A percentile compares a stretch with the other conserved stretches of the same genome.
These are phyloP conservation scores for Nakaseomyces glabratus DNA, from an alignment of 1,139 yeast species.

Conservation along the genomic window DNA sequence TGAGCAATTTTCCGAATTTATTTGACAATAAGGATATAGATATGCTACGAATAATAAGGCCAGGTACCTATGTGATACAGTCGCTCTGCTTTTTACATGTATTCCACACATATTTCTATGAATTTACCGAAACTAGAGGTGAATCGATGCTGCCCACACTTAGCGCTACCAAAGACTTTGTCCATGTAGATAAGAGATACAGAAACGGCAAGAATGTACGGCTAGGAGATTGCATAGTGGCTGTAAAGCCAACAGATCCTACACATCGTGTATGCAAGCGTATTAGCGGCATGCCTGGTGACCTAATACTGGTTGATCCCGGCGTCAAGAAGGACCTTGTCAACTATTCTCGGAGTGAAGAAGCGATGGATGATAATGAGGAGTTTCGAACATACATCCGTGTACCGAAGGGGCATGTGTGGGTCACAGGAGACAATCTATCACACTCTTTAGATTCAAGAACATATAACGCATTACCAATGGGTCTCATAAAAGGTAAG, in stretches of 20 bases:
- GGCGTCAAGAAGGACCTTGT: conserved; percentile 36
- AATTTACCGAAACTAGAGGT: conserved; percentile 77
- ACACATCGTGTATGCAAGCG: conserved; percentile 81
- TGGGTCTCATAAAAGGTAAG: conserved; percentile 81
- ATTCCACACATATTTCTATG: conserved; percentile 57
- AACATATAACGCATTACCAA: conserved; percentile 77
- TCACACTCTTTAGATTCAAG: conserved; percentile 86
- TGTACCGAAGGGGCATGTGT: conserved; percentile 86
- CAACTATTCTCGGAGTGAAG: conserved; percentile 11
- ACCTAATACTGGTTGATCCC: conserved; percentile 71
- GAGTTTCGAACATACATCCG: conserved; percentile 49
- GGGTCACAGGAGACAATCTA: conserved; percentile 94
- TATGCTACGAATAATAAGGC: conserved; percentile 1
- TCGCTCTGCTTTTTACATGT: conserved; percentile 65
- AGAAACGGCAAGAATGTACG: conserved; percentile 40
- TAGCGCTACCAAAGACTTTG: conserved; percentile 65
- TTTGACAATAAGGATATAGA: too few species aligned
- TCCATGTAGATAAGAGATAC: conserved; percentile 62
- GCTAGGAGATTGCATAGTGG: conserved; percentile 84
- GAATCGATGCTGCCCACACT: conserved; percentile 94
- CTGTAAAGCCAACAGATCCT: conserved; percentile 85
- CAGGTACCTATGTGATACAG: conserved; percentile 31
- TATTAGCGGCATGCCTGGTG: conserved; percentile 95
- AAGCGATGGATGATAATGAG: conserved; percentile 18
- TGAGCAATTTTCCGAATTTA: too few species aligned